Evolutionary conservation across 345 rosid species (phyloP).

Genomic region (Syzygium grande): DNA sequence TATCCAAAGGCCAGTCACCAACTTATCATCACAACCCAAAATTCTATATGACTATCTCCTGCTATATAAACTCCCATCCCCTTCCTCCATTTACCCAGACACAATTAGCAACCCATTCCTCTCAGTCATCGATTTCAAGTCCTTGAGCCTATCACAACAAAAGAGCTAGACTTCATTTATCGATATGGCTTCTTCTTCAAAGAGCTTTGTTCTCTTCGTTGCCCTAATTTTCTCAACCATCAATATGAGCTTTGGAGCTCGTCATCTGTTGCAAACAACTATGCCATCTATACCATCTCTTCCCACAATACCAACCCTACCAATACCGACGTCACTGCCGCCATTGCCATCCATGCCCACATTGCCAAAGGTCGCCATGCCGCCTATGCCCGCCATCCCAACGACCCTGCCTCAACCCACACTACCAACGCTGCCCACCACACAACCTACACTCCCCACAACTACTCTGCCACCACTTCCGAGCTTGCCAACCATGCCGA

Average conservation of each 20-base stretch:
- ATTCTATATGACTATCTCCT: neutral
- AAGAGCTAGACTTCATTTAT: neutral
- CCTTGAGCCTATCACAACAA: neutral
- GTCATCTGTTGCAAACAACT: constrained; percentile 11
- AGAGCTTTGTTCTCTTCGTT: neutral
- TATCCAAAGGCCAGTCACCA: neutral
- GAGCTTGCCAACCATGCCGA: neutral
- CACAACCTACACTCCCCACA: constrained; percentile 7
- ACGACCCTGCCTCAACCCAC: constrained; percentile 9
- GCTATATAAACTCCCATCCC: neutral
- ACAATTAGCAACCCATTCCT: neutral
- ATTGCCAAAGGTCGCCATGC: neutral
- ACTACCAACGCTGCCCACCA: neutral
- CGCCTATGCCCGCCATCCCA: constrained; percentile 2
- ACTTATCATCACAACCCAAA: neutral
- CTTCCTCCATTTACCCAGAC: neutral
- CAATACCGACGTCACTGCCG: neutral
- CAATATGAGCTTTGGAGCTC: constrained; percentile 2
- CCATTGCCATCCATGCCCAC: constrained; percentile 3
- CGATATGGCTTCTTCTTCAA: constrained; percentile 1
- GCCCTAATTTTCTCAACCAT: constrained; percentile 5
- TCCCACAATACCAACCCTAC: constrained; percentile 4
- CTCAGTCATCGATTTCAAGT: neutral
- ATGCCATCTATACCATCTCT: neutral
- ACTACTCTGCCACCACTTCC: constrained; percentile 7